phyloP scores from a whole-genome alignment of 2,329 filamentous ascomycete genomes.

The Fusarium ambrosium region DNA sequence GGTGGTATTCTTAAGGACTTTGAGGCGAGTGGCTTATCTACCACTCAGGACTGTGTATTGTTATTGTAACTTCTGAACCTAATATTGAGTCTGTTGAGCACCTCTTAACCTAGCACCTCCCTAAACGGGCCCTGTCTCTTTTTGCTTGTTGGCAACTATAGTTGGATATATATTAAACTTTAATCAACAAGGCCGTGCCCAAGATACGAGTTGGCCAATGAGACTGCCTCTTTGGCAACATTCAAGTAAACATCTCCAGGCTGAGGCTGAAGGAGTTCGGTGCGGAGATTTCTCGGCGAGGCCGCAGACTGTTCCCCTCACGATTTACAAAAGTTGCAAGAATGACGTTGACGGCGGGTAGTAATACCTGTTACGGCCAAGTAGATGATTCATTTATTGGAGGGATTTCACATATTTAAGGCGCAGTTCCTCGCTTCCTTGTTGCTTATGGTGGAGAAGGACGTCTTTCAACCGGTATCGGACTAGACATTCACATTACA shows the following conservation, averaged over 20 bases:
- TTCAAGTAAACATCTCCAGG: not conserved
- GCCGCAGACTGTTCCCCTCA: not conserved
- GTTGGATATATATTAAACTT: not conserved
- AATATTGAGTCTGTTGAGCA: not conserved
- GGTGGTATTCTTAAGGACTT: not conserved
- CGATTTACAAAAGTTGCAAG: not conserved
- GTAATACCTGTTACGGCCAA: not conserved
- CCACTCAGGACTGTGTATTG: not conserved
- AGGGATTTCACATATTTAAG: not conserved
- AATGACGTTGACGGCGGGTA: not conserved
- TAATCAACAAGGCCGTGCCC: not conserved
- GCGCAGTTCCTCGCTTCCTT: not conserved
- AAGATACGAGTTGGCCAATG: not conserved
- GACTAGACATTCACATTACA: not conserved
- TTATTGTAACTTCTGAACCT: not conserved
- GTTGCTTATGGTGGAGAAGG: not conserved
- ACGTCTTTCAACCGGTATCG: not conserved
- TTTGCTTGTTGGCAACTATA: not conserved
- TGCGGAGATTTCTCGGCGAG: not conserved
- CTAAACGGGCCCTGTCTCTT: not conserved
- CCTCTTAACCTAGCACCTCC: not conserved
- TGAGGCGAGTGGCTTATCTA: not conserved
- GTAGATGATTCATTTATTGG: not conserved
- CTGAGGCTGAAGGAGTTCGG: not conserved
- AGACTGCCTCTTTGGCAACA: not conserved